A percentile compares a stretch with the other conserved stretches of the same genome.
Evolutionary conservation across 768 basidiomycete species (phyloP).

Genomic region (Russula compacta): DNA sequence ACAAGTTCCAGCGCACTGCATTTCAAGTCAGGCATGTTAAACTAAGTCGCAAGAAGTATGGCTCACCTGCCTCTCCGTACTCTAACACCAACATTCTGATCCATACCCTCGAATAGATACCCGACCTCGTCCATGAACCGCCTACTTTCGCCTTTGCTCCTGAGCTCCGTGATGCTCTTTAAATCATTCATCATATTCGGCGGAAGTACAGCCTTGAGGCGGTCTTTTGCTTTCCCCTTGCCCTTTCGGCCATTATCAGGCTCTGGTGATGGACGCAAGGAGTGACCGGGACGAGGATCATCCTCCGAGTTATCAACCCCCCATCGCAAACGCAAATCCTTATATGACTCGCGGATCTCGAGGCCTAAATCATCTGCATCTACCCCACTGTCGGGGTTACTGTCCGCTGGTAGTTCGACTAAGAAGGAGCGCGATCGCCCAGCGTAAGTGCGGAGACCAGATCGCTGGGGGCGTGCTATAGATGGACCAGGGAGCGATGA

Average conservation of each 20-base stretch:
- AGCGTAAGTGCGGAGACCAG: constrained; percentile 57
- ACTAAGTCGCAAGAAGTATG: background rate
- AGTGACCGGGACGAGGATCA: constrained; percentile 38
- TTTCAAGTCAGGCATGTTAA: background rate
- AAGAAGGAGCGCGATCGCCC: constrained; percentile 77
- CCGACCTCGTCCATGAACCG: constrained; percentile 79
- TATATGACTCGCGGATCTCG: constrained; percentile 60
- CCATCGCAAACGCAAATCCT: constrained; percentile 66
- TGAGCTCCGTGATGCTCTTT: constrained; percentile 71
- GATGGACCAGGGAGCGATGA: constrained; percentile 17
- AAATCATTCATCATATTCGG: constrained; percentile 61
- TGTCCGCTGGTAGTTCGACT: constrained; percentile 40
- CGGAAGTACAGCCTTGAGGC: constrained; percentile 30
- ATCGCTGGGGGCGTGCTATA: constrained; percentile 20
- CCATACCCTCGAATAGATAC: constrained; percentile 76
- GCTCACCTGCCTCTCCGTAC: constrained; percentile 61
- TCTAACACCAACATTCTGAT: constrained; percentile 38
- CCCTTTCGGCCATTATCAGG: constrained; percentile 30
- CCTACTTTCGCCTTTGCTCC: constrained; percentile 72
- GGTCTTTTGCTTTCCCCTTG: constrained; percentile 29
- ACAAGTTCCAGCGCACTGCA: constrained; percentile 68
- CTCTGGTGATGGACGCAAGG: constrained; percentile 8
- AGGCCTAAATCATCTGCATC: constrained; percentile 36
- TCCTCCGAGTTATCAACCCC: constrained; percentile 76
- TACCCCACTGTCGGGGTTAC: constrained; percentile 19